Base-by-base conservation (phyloP, 2,329 filamentous ascomycete species). In the Myriosclerotinia curreyana region DNA sequence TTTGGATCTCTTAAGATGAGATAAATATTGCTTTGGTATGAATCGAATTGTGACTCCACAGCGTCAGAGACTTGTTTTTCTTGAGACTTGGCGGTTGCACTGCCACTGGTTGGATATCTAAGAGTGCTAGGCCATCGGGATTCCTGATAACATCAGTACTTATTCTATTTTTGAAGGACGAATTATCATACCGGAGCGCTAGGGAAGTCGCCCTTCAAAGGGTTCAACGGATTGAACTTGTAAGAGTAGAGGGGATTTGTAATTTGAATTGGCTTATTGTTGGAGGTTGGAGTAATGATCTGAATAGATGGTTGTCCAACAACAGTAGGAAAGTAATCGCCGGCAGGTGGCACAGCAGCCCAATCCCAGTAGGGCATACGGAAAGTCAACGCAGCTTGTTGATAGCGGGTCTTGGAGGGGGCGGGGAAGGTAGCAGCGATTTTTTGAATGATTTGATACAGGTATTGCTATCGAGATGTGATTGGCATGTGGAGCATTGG, bases 201-300 rank as follows among this genome's bases (percentile, higher is more conserved):
- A 17, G 62, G 55, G 9, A 72, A 70, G 28, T 71, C 67, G 9
- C 64, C 65, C n/a, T 54, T 48, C 1, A 65, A 55, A 36, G 77
- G 74, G 63, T 86, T 82, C 20, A 73, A 60, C 0, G 87, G 86
- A 52, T 81, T 80, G 69, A 89, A 89, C 2, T 77, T 76, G 69
- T 86, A 88, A 31, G 79, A 80, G 69, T 82, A 87, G 5, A 89
- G 77, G 3, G 86, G 86, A 66, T 89, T 89, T 1, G 79, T 75
- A 49, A 89, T 88, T 83, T 84, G 48, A 79, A 83, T 40, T 82
- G 83, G 0, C 83, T 84, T 52, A 79, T 78, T 31, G 83, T 65
- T 65, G 9, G 70, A 71, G 34, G 66, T 61, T 9, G 70, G 70
- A 22, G 69, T 70, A 25, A 69, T 66, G 11, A 72, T 62, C 34